These are phyloP conservation scores for Chamaecyparis obtusa DNA, from an alignment of 75 land plant species.

Conservation along the genomic window DNA sequence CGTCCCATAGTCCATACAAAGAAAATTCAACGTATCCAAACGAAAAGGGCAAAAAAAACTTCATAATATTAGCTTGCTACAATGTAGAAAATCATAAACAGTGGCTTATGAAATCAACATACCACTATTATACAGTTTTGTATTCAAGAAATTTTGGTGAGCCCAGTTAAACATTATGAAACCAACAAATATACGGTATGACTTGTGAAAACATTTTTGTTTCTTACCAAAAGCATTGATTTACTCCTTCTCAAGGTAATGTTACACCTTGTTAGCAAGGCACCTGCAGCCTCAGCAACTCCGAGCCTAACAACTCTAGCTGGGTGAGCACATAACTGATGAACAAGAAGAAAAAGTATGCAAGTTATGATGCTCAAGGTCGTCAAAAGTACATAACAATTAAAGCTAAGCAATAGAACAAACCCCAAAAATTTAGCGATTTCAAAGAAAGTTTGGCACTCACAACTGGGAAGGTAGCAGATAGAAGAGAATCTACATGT, in stretches of 20 bases:
- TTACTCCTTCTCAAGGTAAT: constrained; percentile 59
- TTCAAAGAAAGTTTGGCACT: constrained; percentile 14
- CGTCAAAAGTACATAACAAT: neutral
- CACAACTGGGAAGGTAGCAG: constrained; percentile 75
- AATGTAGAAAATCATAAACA: neutral
- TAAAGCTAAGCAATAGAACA: neutral
- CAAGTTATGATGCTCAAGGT: neutral
- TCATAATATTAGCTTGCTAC: neutral
- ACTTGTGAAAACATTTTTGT: constrained; percentile 14
- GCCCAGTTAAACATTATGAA: neutral
- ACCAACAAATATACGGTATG: neutral
- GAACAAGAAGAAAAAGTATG: neutral
- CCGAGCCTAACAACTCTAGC: constrained; percentile 65
- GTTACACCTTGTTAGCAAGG: constrained; percentile 58
- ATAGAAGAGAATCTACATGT: constrained; percentile 59
- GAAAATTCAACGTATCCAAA: neutral
- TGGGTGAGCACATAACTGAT: constrained; percentile 80
- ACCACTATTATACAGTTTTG: neutral
- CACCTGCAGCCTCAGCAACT: constrained; percentile 55
- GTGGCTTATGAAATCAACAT: no score
- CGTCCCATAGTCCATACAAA: neutral
- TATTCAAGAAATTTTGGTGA: neutral
- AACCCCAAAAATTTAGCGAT: neutral
- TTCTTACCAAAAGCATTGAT: constrained; percentile 67
- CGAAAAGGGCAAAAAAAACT: neutral